A percentile compares a stretch with the other conserved stretches of the same genome.
These are phyloP conservation scores for Lipomyces oligophaga DNA, from an alignment of 805 yeast species.

Conservation along the genomic window DNA sequence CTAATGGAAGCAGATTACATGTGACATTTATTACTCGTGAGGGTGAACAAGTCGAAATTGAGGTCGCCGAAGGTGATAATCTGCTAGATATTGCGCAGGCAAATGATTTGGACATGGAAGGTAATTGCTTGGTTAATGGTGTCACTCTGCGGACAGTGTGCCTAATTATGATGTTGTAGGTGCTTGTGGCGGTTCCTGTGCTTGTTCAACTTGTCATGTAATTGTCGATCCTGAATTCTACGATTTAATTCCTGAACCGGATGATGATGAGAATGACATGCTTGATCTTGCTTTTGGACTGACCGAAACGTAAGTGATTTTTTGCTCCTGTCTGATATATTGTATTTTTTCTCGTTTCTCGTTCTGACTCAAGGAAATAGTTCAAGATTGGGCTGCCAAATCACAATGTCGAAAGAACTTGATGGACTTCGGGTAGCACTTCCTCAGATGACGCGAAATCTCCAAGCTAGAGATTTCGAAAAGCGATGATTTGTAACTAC, in stretches of 20 bases:
- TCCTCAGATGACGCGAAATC: constrained; percentile 95
- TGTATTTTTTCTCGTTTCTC: background rate
- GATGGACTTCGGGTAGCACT: constrained; percentile 93
- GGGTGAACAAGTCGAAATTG: constrained; percentile 75
- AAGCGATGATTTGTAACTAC: constrained; percentile 20
- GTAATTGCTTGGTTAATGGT: constrained; percentile 30
- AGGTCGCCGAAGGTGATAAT: constrained; percentile 90
- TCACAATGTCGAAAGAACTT: constrained; percentile 78
- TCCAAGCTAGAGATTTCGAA: constrained; percentile 73
- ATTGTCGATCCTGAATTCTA: constrained; percentile 93
- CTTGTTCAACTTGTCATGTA: constrained; percentile 96
- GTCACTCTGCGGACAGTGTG: too few relatives aligned
- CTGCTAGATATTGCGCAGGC: constrained; percentile 93
- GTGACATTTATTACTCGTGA: constrained; percentile 90
- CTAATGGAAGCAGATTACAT: constrained; percentile 42
- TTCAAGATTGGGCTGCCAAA: constrained; percentile 92
- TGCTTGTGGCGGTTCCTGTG: constrained; percentile 99
- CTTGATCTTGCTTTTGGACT: constrained; percentile 94
- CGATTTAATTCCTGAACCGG: constrained; percentile 89
- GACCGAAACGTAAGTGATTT: constrained; percentile 65
- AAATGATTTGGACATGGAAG: constrained; percentile 90
- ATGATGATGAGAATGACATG: constrained; percentile 98
- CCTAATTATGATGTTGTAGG: constrained; percentile 35
- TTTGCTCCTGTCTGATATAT: background rate
- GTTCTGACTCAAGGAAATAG: constrained; percentile 2